Conservation (phyloP, 2,329 filamentous ascomycete genomes). For the Trichoderma sp. region DNA sequence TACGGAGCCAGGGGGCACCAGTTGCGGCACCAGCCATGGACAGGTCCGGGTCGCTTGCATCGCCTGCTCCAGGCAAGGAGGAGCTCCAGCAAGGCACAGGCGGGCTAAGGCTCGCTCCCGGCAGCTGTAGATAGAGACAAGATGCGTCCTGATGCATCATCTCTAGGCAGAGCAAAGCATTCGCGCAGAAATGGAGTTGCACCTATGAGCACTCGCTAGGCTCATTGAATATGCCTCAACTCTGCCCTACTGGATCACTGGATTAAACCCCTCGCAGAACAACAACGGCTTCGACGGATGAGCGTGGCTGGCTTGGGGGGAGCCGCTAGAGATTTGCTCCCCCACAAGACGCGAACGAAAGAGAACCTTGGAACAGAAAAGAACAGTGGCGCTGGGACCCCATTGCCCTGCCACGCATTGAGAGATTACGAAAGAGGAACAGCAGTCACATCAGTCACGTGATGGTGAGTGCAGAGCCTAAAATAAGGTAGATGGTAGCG, state of each 20-base stretch:
- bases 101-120: not conserved
- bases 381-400: slow-evolving; percentile 1
- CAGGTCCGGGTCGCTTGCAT: not conserved
- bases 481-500: slow-evolving; percentile 10
- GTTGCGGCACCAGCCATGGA: not conserved
- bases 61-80: not conserved
- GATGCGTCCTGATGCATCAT: not conserved
- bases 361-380: slow-evolving; percentile 1
- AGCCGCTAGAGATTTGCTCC: not conserved
- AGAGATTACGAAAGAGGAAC: not conserved
- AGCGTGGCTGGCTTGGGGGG: not conserved
- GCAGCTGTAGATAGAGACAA: not conserved
- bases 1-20: not conserved
- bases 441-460: slow-evolving; percentile 17
- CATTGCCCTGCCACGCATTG: not conserved
- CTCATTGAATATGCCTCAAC: not conserved
- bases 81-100: not conserved
- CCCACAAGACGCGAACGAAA: slow-evolving; percentile 14
- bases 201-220: not conserved
- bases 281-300: not conserved
- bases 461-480: slow-evolving; percentile 14
- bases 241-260: not conserved
- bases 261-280: not conserved
- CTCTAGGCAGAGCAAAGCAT: not conserved
- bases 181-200: not conserved